Base-by-base conservation (phyloP, 768 basidiomycete genomes). In the Gyrodon lividus region DNA sequence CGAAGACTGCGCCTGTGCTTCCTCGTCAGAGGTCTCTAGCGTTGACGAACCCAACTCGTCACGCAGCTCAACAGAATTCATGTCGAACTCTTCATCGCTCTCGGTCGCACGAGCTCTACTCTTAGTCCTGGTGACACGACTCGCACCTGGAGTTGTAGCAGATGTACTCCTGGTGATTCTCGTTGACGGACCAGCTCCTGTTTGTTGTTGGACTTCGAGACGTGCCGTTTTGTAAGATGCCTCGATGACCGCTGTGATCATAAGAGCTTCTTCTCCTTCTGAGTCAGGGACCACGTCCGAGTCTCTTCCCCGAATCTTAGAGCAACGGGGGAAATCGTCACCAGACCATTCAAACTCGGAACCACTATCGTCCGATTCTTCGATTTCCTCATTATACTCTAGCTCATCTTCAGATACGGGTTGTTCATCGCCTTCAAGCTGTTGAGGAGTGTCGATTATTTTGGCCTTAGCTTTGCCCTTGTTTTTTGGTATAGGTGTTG, bases 181-280 rank as follows among this genome's bases (percentile, higher is more conserved):
- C 5, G 62, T 65, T 9, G 61, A 70, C 43, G 48, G 60, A 12
- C 74, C 69, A 0, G 66, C 66, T 19, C 65, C 67, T 1, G 64
- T 63, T 55, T 60, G 67, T 63, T 63, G 45, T 51, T 62, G 50
- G 59, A 54, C 50, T 58, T 67, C 54, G 26, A 51, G 57, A 6
- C 63, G 66, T 22, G 66, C 69, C 50, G 63, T 69, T 51, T 74
- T 70, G 47, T 81, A 63, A 19, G 89, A 91, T 52, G 72, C 59
- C 49, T 74, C 69, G 35, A 87, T 74, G 24, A 84, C 87, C 20
- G 74, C 76, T 38, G 74, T 69, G 14, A 90, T 34, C 82, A 87
- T 78, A 19, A 81, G 49, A 0, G 52, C 58, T 16, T 73, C 70
- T 30, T 62, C 62, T 56, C 57, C 58, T 30, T 75, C 72, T 38